Evolutionary conservation across 805 yeast species (phyloP), one percentile per base, ranked within the genome.

Genomic region (Deakozyma indianensis): DNA sequence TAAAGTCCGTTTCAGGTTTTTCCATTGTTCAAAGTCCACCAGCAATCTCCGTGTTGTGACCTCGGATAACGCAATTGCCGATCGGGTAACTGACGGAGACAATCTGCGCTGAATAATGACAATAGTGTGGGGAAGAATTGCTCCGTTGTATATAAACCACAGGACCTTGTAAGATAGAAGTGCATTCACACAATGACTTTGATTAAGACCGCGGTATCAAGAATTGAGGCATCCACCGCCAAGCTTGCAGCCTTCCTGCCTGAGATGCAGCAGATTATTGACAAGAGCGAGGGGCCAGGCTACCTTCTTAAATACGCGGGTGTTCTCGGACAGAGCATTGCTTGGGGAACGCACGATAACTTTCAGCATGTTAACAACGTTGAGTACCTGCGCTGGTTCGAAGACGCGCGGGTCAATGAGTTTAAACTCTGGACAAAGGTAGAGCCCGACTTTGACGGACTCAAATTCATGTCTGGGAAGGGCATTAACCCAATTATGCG

Each of bases 361-460:
- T 59, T 60, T 50, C 46, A 51, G 28, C 64, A 60, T 38, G 64
- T 60, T 18, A 60, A 60, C 48, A 60, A 60, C 42, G 62, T 57
- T 29, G 48, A 45, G 3, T 60, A 60, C 42, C 49, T 60, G 27
- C 57, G 56, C 32, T 60, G 61, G 59, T 60, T 60, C 43, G 64
- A 60, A 43, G 35, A 45, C 22, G 61, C 61, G 1, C 49, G 63
- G 22, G 58, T 58, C 40, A 56, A 60, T 42, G 43, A 45, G 46
- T 53, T 56, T 41, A 23, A 38, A n/a, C 11, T 32, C 5, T 32
- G 38, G 38, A n/a, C 20, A 5, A 42, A 41, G 9, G 25, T 50
- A 18, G 50, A 50, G 4, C 23, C 43, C 9, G 24, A 45, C 20
- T 44, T 11, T 28, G 42, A 44, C 3, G 54, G 50, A 15, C 41